A percentile compares a stretch with the other conserved stretches of the same genome.
Evolutionary conservation across 768 basidiomycete genomes (phyloP).

Genomic region (Lentinula raphanica): DNA sequence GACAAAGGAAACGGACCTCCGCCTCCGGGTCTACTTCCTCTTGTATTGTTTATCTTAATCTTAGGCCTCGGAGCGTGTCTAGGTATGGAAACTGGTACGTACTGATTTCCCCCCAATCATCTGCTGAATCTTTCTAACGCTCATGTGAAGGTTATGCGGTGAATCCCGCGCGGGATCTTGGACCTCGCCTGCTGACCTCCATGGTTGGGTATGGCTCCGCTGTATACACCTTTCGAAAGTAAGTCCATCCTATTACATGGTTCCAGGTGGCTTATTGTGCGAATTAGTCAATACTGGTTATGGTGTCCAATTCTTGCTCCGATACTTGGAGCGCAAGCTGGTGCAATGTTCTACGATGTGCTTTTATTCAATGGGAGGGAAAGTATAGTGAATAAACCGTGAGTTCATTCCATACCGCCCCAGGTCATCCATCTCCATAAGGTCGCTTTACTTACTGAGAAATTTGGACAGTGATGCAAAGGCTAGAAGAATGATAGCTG

Average conservation of each 20-base stretch:
- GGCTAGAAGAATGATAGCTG: conserved; percentile 6
- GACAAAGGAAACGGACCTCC: conserved; percentile 51
- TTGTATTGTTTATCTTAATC: conserved; percentile 52
- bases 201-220: conserved; percentile 64
- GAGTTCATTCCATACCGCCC: conserved; percentile 12
- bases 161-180: conserved; percentile 52
- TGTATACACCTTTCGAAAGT: conserved; percentile 39
- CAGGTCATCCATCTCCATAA: neutral
- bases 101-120: neutral
- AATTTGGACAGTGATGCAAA: neutral
- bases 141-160: conserved; percentile 29
- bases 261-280: neutral
- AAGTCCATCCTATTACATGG: conserved; percentile 19
- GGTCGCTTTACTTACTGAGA: neutral
- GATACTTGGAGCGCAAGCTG: conserved; percentile 53
- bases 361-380: conserved; percentile 58
- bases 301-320: conserved; percentile 65
- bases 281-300: conserved; percentile 63
- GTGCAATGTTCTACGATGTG: conserved; percentile 53
- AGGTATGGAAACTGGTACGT: conserved; percentile 56
- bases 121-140: neutral
- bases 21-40: conserved; percentile 45
- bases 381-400: conserved; percentile 49
- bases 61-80: conserved; percentile 55
- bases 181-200: conserved; percentile 64